Evolutionary conservation across 805 yeast genomes (phyloP).

Genomic region (Yarrowia keelungensis): DNA sequence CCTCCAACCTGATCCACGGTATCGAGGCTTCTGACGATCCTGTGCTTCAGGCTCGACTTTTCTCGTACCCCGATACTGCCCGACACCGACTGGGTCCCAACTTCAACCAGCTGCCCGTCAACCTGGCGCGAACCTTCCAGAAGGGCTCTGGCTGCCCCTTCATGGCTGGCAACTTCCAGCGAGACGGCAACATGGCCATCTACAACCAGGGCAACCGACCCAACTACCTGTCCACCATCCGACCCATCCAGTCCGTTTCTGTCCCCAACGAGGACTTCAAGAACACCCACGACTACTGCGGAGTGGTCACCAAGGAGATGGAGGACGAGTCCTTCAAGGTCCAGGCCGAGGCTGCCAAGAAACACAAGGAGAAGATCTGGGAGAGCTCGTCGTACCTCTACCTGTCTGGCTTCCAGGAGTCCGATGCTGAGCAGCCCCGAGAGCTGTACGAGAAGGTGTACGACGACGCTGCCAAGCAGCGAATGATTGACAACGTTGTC

Average conservation of each 20-base stretch:
- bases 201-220: conserved; percentile 33
- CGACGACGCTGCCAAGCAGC: conserved; percentile 29
- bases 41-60: conserved; percentile 79
- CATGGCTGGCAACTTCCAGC: conserved; percentile 32
- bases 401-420: conserved; percentile 29
- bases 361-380: conserved; percentile 37
- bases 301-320: conserved; percentile 33
- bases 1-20: conserved; percentile 84
- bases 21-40: conserved; percentile 86
- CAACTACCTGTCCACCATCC: conserved; percentile 30
- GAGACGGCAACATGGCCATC: conserved; percentile 28
- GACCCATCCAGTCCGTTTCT: conserved; percentile 33
- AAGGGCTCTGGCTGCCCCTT: conserved; percentile 33
- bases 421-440: conserved; percentile 31
- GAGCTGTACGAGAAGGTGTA: conserved; percentile 30
- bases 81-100: conserved; percentile 80
- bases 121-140: conserved; percentile 46
- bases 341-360: conserved; percentile 20
- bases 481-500: conserved; percentile 35
- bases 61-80: conserved; percentile 85
- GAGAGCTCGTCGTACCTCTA: conserved; percentile 32
- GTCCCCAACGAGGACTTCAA: conserved; percentile 29
- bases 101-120: conserved; percentile 86
- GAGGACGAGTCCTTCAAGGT: conserved; percentile 29
- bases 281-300: conserved; percentile 19